Evolutionary conservation across 2,329 filamentous ascomycete genomes (phyloP).

Genomic region (Trichoderma brevicompactum): DNA sequence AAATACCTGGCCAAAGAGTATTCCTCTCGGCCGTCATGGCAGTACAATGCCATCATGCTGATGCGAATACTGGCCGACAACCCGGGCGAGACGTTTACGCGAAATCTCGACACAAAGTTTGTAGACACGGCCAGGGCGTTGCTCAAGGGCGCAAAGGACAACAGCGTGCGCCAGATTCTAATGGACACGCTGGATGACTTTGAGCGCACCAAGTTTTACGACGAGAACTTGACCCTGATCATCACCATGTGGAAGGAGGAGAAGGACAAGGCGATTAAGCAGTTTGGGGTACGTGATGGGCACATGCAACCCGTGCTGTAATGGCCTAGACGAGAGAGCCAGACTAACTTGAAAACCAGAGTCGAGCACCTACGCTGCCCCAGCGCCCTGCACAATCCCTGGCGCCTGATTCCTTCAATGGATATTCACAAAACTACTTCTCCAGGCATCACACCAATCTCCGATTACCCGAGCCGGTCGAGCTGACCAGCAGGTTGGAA

Average conservation of each 20-base stretch:
- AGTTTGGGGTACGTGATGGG: conserved; percentile 52
- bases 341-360: conserved; percentile 29
- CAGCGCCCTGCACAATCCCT: conserved; percentile 29
- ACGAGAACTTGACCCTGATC: conserved; percentile 73
- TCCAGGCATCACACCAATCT: conserved; percentile 54
- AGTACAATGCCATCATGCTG: conserved; percentile 97
- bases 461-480: conserved; percentile 68
- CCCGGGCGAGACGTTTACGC: conserved; percentile 87
- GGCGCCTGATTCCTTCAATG: conserved; percentile 35
- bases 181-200: conserved; percentile 84
- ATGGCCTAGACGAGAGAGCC: too few relatives aligned
- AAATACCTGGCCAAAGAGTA: conserved; percentile 80
- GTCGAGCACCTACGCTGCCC: conserved; percentile 31
- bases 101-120: conserved; percentile 86
- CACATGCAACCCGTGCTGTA: not conserved
- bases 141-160: conserved; percentile 71
- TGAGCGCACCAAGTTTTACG: conserved; percentile 70
- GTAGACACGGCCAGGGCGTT: conserved; percentile 75
- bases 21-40: conserved; percentile 66
- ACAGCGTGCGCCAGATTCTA: conserved; percentile 80
- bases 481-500: conserved; percentile 82
- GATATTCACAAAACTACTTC: conserved; percentile 61
- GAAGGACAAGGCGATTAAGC: conserved; percentile 67
- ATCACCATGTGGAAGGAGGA: conserved; percentile 90
- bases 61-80: conserved; percentile 91